Evolutionary conservation across 2,329 filamentous ascomycete species (phyloP).

Genomic region (Tympanopsis confertula): DNA sequence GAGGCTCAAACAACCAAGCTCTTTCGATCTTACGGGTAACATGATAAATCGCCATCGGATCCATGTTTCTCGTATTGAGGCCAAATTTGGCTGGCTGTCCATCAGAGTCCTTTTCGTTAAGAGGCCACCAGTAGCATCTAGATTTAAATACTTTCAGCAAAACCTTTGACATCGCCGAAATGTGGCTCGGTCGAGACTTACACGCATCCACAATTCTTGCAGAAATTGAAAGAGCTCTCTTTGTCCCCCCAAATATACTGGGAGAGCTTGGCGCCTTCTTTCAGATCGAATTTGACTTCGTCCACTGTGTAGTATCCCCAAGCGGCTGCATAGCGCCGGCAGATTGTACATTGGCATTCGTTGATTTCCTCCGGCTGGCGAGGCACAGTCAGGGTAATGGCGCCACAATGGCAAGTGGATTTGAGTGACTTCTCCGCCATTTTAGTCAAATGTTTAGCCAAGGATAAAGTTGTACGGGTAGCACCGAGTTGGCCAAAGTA

Average conservation of each 20-base stretch:
- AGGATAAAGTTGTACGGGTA: not conserved
- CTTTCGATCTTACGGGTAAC: not conserved
- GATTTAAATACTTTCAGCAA: not conserved
- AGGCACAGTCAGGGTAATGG: constrained; percentile 12
- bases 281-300: constrained; percentile 11
- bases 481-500: not conserved
- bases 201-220: constrained; percentile 6
- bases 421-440: not conserved
- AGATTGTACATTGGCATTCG: constrained; percentile 15
- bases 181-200: constrained; percentile 2
- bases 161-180: not conserved
- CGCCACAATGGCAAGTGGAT: constrained; percentile 13
- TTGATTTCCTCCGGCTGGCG: constrained; percentile 9
- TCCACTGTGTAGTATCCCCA: constrained; percentile 14
- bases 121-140: not conserved
- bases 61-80: not conserved
- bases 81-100: not conserved
- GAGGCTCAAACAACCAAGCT: not conserved
- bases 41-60: not conserved
- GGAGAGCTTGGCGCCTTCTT: constrained; percentile 2
- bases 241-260: constrained; percentile 7
- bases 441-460: not conserved
- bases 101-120: not conserved
- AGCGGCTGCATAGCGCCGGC: constrained; percentile 15
- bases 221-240: constrained; percentile 7